phyloP scores from a whole-genome alignment of 2,329 filamentous ascomycete genomes.

The Fusarium graminum region DNA sequence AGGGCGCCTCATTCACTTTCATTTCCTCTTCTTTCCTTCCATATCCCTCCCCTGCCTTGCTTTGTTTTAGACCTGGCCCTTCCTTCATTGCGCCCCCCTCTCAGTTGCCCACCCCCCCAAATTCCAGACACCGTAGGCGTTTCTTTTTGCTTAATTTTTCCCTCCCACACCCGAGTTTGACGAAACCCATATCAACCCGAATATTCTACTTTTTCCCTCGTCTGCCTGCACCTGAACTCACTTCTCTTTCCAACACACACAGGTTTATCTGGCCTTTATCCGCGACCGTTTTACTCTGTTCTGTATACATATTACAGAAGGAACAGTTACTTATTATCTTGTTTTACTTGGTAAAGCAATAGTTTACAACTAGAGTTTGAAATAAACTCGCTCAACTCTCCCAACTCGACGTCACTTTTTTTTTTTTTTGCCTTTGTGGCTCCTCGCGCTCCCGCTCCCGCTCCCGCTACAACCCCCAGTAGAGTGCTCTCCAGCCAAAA shows the following conservation, averaged over 20 bases:
- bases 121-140: slow-evolving; percentile 43
- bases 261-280: slow-evolving; percentile 37
- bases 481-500: slow-evolving; percentile 41
- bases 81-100: slow-evolving; percentile 36
- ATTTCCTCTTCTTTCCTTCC: slow-evolving; percentile 33
- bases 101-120: slow-evolving; percentile 34
- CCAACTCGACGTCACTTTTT: slow-evolving; percentile 40
- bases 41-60: slow-evolving; percentile 35
- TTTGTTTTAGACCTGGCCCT: slow-evolving; percentile 38
- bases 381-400: slow-evolving; percentile 20
- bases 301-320: slow-evolving; percentile 15
- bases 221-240: slow-evolving; percentile 41
- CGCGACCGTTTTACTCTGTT: slow-evolving; percentile 23
- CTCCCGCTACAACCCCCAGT: slow-evolving; percentile 41
- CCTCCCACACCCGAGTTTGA: slow-evolving; percentile 50
- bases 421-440: slow-evolving; percentile 38
- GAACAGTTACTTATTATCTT: slow-evolving; percentile 9
- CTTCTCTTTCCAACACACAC: slow-evolving; percentile 46
- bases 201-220: slow-evolving; percentile 47
- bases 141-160: slow-evolving; percentile 45
- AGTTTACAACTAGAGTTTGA: slow-evolving; percentile 22
- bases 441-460: slow-evolving; percentile 45
- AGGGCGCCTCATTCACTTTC: slow-evolving; percentile 35
- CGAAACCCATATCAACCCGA: slow-evolving; percentile 50
- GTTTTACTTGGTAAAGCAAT: slow-evolving; percentile 30